A percentile compares a stretch with the other conserved stretches of the same genome.
These are phyloP conservation scores for Brasilioporus rufonigricans DNA, from an alignment of 768 basidiomycete species.

Conservation along the genomic window DNA sequence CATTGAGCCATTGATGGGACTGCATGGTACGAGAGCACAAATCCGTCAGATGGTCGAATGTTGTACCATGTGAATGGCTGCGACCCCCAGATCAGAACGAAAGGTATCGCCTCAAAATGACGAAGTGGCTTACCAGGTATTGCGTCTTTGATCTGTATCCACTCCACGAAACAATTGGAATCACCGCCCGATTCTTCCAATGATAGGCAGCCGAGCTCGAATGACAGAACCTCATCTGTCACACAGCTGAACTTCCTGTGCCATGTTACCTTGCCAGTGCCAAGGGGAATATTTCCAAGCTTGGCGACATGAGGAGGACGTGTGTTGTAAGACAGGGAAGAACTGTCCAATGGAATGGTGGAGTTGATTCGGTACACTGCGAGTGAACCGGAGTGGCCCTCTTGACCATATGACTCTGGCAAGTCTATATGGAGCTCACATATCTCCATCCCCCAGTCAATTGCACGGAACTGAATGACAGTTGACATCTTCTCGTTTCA, in stretches of 20 bases:
- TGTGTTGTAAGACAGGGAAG: conserved; percentile 8
- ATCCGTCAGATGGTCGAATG: conserved; percentile 8
- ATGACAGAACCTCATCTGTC: conserved; percentile 11
- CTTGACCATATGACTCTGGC: conserved; percentile 2
- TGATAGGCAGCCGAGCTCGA: conserved; percentile 12
- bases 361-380: conserved; percentile 6
- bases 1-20: no score
- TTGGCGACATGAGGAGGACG: conserved; percentile 5
- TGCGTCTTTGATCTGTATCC: conserved; percentile 14
- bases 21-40: no score
- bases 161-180: conserved; percentile 6
- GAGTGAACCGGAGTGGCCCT: conserved; percentile 4
- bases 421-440: conserved; percentile 12
- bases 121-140: conserved; percentile 9
- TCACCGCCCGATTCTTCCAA: conserved; percentile 6
- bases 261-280: not conserved
- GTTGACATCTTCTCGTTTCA: conserved; percentile 6
- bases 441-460: conserved; percentile 16
- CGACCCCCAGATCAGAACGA: not conserved
- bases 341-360: conserved; percentile 7
- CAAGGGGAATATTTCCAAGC: conserved; percentile 1
- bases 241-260: conserved; percentile 11
- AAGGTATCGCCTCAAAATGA: not conserved
- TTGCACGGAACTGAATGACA: conserved; percentile 13
- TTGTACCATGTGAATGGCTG: conserved; percentile 14